Evolutionary conservation across 441 rosid species (phyloP).

Genomic region (Jatropha multifida): DNA sequence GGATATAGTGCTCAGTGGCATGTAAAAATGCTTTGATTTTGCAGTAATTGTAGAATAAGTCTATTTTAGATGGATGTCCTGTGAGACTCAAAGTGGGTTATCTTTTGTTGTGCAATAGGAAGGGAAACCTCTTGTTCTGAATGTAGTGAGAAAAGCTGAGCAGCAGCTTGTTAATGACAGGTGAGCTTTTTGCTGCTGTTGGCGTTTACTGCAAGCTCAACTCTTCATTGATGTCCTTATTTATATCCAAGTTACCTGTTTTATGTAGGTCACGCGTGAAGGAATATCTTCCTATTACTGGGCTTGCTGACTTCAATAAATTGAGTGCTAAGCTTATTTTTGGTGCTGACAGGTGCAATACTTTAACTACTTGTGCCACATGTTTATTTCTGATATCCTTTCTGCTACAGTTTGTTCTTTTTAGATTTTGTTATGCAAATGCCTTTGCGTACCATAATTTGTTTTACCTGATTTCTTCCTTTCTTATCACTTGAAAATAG

Average conservation of each 20-base stretch:
- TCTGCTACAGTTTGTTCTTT: neutral
- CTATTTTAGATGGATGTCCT: neutral
- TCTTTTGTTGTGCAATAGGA: slow-evolving; percentile 47
- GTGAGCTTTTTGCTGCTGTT: slow-evolving; percentile 26
- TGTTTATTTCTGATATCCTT: neutral
- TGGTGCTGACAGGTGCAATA: slow-evolving; percentile 71
- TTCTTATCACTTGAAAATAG: slow-evolving; percentile 37
- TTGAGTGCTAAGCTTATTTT: slow-evolving; percentile 92
- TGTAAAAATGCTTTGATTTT: neutral
- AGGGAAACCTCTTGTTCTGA: slow-evolving; percentile 93
- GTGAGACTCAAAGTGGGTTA: neutral
- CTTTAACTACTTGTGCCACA: neutral
- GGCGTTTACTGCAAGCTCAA: neutral
- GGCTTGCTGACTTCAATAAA: slow-evolving; percentile 90
- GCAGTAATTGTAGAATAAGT: neutral
- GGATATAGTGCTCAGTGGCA: neutral
- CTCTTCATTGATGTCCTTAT: neutral
- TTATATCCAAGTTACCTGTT: slow-evolving; percentile 11
- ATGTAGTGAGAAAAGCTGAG: slow-evolving; percentile 92
- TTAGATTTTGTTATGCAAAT: neutral
- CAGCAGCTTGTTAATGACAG: slow-evolving; percentile 78
- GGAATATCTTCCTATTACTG: slow-evolving; percentile 96
- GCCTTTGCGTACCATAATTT: neutral
- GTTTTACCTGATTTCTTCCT: slow-evolving; percentile 12
- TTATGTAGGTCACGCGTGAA: slow-evolving; percentile 65